A percentile compares a stretch with the other conserved stretches of the same genome.
These are phyloP conservation scores for Paraphaeosphaeria sporulosa DNA, from an alignment of 2,329 filamentous ascomycete species.

Conservation along the genomic window DNA sequence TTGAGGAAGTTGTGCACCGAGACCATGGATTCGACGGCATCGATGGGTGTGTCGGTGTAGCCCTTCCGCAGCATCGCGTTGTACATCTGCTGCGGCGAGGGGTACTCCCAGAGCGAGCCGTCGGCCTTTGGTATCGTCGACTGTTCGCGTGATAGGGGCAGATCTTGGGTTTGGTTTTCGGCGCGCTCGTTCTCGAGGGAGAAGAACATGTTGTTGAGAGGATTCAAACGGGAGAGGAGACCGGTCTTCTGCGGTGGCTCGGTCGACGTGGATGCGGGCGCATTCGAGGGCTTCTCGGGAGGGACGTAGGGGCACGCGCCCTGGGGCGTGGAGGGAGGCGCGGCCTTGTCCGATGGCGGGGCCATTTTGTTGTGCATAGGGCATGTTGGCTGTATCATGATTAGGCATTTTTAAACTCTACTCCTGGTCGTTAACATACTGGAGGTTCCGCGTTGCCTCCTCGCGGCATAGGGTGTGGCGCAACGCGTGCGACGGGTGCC, in stretches of 20 bases:
- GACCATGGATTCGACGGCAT: constrained; percentile 96
- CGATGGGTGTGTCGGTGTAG: constrained; percentile 91
- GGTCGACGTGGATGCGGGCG: constrained; percentile 29
- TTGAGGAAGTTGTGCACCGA: constrained; percentile 98
- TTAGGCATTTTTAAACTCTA: constrained; percentile 29
- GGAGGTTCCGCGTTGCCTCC: constrained; percentile 60
- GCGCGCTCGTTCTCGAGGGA: constrained; percentile 82
- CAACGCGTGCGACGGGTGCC: constrained; percentile 37
- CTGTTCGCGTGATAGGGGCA: constrained; percentile 81
- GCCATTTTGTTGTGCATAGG: constrained; percentile 69
- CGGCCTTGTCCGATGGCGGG: constrained; percentile 34
- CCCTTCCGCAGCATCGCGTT: constrained; percentile 96
- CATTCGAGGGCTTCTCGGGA: constrained; percentile 49
- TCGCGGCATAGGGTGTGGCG: constrained; percentile 58
- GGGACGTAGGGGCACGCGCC: constrained; percentile 61
- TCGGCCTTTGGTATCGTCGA: constrained; percentile 92
- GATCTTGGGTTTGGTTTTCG: constrained; percentile 72
- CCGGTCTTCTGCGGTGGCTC: constrained; percentile 52
- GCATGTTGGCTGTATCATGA: constrained; percentile 64
- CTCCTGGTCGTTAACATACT: constrained; percentile 50
- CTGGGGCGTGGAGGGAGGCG: constrained; percentile 40
- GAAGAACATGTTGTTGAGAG: constrained; percentile 95
- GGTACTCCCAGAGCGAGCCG: constrained; percentile 90
- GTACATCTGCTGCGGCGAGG: constrained; percentile 99
- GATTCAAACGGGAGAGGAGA: constrained; percentile 72